Conservation (phyloP, 2,329 filamentous ascomycete species). For the Calonectria ilicicola region DNA sequence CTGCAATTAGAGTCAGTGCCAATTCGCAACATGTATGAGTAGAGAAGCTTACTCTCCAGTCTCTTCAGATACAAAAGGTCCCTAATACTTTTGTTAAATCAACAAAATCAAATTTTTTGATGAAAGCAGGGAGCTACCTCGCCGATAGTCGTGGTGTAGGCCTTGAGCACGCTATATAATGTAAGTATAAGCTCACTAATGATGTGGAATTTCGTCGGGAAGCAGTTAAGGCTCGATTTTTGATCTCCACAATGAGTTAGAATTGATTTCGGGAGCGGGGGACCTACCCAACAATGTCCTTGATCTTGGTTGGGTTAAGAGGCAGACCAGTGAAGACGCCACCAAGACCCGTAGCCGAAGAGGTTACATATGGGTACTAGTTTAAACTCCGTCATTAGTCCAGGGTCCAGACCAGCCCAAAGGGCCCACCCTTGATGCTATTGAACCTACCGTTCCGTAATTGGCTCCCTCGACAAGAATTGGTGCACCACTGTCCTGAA, state of each 20-base stretch:
- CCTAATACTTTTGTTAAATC: not conserved
- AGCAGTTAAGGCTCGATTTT: not conserved
- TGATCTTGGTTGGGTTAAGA: conserved; percentile 13
- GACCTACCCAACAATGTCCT: conserved; percentile 9
- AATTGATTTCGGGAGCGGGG: not conserved
- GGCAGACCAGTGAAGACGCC: conserved; percentile 12
- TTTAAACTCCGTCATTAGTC: not conserved
- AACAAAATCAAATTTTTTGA: too few species aligned
- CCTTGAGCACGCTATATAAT: not conserved
- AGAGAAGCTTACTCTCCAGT: not conserved
- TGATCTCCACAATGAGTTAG: not conserved
- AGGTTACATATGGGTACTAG: conserved; percentile 10
- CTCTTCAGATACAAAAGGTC: not conserved
- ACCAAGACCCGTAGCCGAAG: conserved; percentile 5
- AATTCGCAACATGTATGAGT: not conserved
- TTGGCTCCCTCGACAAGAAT: conserved; percentile 23
- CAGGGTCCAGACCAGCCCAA: not conserved
- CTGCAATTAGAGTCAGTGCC: not conserved
- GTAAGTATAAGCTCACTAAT: not conserved
- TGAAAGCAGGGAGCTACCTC: not conserved
- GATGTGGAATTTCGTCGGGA: not conserved
- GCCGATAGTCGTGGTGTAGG: not conserved
- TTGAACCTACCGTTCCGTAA: not conserved
- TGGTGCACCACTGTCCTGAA: conserved; percentile 1
- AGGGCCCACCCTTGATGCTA: not conserved